Conservation (phyloP, 2,329 filamentous ascomycete genomes). For the Apiospora rasikravindrae region DNA sequence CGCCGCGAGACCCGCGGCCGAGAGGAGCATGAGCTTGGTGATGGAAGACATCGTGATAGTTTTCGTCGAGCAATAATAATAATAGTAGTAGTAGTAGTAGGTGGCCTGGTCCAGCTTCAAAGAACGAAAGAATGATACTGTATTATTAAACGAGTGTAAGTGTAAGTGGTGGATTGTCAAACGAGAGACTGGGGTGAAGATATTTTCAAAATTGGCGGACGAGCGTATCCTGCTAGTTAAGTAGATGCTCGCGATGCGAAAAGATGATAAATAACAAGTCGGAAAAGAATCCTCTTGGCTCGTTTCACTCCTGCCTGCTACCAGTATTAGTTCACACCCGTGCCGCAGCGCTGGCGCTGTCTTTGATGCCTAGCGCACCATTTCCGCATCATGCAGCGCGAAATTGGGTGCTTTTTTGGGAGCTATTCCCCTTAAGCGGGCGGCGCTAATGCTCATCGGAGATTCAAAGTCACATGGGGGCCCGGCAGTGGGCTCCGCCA, state of each 20-base stretch:
- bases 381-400: background rate
- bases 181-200: background rate
- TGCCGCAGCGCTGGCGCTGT: conserved; percentile 5
- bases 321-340: background rate
- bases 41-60: background rate
- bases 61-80: too few relatives aligned
- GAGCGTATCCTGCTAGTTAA: background rate
- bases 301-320: background rate
- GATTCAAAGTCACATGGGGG: background rate
- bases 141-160: background rate
- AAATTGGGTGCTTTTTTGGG: background rate
- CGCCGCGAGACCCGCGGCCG: conserved; percentile 14
- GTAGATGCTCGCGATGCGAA: background rate
- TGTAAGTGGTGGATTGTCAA: background rate
- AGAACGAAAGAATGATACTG: background rate
- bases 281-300: background rate
- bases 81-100: background rate
- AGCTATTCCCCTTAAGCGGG: background rate
- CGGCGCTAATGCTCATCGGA: background rate
- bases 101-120: background rate
- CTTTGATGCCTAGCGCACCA: background rate
- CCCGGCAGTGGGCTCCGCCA: background rate
- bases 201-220: background rate
- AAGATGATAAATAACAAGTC: background rate
- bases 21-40: conserved; percentile 7